phyloP scores from a whole-genome alignment of 2,329 filamentous ascomycete genomes.

The Nannizzia gypsea region DNA sequence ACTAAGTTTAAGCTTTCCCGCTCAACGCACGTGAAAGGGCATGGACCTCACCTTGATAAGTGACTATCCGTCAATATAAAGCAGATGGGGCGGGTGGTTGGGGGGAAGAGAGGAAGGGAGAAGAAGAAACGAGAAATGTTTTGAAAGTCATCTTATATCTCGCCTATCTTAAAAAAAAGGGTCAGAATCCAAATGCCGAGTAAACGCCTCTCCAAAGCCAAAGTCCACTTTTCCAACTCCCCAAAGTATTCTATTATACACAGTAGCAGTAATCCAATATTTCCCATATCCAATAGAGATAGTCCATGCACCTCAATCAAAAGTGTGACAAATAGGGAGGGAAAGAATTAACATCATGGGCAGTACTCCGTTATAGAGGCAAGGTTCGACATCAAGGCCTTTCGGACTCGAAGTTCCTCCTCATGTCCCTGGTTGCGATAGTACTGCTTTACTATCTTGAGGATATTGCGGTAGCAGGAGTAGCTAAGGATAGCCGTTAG shows the following conservation, averaged over 20 bases:
- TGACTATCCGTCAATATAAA: not conserved
- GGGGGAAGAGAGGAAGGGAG: no score
- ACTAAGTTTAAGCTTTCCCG: no score
- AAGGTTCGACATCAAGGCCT: constrained; percentile 24
- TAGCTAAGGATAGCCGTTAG: constrained; percentile 21
- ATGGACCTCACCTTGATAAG: not conserved
- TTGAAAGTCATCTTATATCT: not conserved
- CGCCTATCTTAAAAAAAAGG: not conserved
- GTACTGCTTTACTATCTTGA: constrained; percentile 28
- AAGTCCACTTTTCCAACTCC: not conserved
- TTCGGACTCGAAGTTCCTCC: constrained; percentile 28
- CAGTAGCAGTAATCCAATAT: not conserved
- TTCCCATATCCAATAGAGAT: not conserved
- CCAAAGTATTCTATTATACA: constrained; percentile 4
- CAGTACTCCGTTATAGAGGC: constrained; percentile 20
- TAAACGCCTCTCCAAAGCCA: not conserved
- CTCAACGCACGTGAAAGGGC: not conserved
- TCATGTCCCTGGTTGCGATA: constrained; percentile 27
- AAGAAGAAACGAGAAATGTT: not conserved
- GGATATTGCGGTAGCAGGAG: constrained; percentile 29
- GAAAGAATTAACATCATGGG: constrained; percentile 8
- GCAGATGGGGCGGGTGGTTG: no score
- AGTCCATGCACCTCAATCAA: not conserved
- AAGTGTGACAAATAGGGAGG: not conserved
- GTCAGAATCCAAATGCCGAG: not conserved